phyloP scores from a whole-genome alignment of 345 rosid species.

The Eucalyptus rudis region DNA sequence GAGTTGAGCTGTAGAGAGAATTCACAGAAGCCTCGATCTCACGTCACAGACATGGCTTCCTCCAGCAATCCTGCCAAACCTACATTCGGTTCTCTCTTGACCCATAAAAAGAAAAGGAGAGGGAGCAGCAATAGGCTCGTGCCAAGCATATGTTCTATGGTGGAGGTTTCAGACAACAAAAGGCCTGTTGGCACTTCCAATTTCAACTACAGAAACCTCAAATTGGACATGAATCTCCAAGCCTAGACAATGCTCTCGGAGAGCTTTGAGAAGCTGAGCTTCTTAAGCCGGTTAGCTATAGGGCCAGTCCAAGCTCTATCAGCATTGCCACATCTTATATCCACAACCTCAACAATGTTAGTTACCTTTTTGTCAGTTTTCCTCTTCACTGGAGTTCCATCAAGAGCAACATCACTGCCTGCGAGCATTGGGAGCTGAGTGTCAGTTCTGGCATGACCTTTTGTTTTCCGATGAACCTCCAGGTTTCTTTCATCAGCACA shows the following conservation, averaged over 20 bases:
- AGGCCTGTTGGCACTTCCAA: conserved; percentile 21
- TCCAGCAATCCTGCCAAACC: conserved; percentile 9
- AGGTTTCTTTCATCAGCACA: conserved; percentile 4
- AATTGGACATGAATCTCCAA: conserved; percentile 34
- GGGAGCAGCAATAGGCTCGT: conserved; percentile 27
- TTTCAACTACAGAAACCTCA: conserved; percentile 36
- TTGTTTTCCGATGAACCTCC: conserved; percentile 29
- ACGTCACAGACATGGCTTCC: neutral
- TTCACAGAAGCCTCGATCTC: conserved; percentile 12
- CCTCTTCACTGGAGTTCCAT: conserved; percentile 45
- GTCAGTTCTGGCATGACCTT: conserved; percentile 12
- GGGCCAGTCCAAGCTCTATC: conserved; percentile 79
- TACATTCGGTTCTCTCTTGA: neutral
- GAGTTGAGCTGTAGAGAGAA: conserved; percentile 13
- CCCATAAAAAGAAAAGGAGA: conserved; percentile 42
- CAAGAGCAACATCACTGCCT: conserved; percentile 35
- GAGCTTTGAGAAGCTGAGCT: conserved; percentile 92
- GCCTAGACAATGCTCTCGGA: conserved; percentile 54
- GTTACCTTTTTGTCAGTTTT: conserved; percentile 44
- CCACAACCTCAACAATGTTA: conserved; percentile 76
- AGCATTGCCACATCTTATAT: conserved; percentile 72
- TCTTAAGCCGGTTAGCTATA: conserved; percentile 64
- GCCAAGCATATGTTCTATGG: conserved; percentile 44
- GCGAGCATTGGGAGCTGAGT: conserved; percentile 58
- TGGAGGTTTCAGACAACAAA: conserved; percentile 35